Conservation (phyloP, 371 early-diverging fungal species). For the Mucor saturninus region DNA sequence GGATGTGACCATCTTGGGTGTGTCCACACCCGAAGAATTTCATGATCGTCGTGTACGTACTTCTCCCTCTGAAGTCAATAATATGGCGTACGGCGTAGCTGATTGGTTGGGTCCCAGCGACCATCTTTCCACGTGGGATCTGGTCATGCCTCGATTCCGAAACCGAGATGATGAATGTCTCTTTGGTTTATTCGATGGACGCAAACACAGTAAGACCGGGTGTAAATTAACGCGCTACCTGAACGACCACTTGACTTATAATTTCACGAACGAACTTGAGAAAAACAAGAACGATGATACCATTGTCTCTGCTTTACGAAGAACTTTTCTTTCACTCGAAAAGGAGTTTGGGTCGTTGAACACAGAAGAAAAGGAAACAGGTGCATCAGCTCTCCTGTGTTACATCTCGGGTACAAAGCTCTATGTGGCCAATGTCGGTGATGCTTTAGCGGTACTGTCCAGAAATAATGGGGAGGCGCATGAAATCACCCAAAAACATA, state of each 20-base stretch:
- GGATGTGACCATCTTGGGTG: conserved; percentile 85
- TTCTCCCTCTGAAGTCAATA: conserved; percentile 79
- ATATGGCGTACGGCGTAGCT: conserved; percentile 87
- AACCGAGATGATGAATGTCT: conserved; percentile 84
- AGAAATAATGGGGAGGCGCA: conserved; percentile 75
- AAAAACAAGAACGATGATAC: conserved; percentile 59
- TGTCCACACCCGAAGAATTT: conserved; percentile 83
- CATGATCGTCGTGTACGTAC: conserved; percentile 85
- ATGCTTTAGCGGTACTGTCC: conserved; percentile 84
- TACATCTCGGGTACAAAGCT: conserved; percentile 82
- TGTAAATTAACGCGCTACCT: conserved; percentile 71
- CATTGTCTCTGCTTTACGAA: conserved; percentile 66
- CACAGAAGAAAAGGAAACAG: conserved; percentile 59
- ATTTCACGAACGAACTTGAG: conserved; percentile 75
- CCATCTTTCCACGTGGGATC: conserved; percentile 76
- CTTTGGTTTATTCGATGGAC: conserved; percentile 88
- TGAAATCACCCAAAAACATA: conserved; percentile 79
- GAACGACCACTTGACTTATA: conserved; percentile 71
- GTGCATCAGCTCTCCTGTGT: conserved; percentile 79
- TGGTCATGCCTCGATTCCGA: conserved; percentile 81
- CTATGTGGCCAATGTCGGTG: conserved; percentile 92
- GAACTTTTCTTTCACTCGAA: conserved; percentile 80
- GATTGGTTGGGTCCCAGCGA: conserved; percentile 78
- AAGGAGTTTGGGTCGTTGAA: conserved; percentile 68
- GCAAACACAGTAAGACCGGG: conserved; percentile 61